Evolutionary conservation across 106 monocot species (phyloP).

Genomic region (Hemerocallis citrina): DNA sequence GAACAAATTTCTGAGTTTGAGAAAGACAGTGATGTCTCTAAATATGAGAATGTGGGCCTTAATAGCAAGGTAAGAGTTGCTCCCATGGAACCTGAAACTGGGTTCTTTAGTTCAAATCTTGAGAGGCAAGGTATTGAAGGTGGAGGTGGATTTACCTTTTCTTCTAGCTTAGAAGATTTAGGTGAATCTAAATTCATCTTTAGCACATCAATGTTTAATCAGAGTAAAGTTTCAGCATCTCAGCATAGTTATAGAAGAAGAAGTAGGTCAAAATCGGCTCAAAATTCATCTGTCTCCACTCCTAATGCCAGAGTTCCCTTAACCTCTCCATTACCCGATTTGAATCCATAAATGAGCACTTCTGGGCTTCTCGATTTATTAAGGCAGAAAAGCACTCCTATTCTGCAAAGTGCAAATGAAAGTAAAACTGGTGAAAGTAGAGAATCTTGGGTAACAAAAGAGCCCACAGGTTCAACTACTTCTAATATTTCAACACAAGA

Average conservation of each 20-base stretch:
- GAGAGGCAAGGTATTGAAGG: constrained; percentile 9
- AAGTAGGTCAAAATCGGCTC: constrained; percentile 26
- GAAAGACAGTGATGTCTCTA: background rate
- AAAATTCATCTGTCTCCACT: constrained; percentile 8
- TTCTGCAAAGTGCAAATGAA: constrained; percentile 5
- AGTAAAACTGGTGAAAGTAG: constrained; percentile 16
- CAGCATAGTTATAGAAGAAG: constrained; percentile 41
- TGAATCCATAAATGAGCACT: constrained; percentile 18
- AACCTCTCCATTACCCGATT: constrained; percentile 7
- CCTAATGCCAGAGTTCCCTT: constrained; percentile 16
- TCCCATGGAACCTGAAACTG: constrained; percentile 17
- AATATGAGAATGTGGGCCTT: constrained; percentile 7
- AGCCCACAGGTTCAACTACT: constrained; percentile 6
- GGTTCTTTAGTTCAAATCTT: constrained; percentile 12
- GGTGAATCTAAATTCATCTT: constrained; percentile 40
- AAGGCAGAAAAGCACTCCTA: background rate
- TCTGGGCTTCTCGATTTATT: constrained; percentile 9
- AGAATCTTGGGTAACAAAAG: constrained; percentile 15
- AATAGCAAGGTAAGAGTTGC: constrained; percentile 3
- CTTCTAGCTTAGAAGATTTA: constrained; percentile 19
- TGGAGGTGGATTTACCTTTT: constrained; percentile 13
- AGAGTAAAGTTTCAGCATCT: constrained; percentile 25
- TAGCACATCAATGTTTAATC: constrained; percentile 24
- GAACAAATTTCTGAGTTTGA: constrained; percentile 11
- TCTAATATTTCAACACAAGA: constrained; percentile 33